Evolutionary conservation across 2,329 filamentous ascomycete species (phyloP), one percentile per base, ranked within the genome.

Genomic region (Fusarium domesticum): DNA sequence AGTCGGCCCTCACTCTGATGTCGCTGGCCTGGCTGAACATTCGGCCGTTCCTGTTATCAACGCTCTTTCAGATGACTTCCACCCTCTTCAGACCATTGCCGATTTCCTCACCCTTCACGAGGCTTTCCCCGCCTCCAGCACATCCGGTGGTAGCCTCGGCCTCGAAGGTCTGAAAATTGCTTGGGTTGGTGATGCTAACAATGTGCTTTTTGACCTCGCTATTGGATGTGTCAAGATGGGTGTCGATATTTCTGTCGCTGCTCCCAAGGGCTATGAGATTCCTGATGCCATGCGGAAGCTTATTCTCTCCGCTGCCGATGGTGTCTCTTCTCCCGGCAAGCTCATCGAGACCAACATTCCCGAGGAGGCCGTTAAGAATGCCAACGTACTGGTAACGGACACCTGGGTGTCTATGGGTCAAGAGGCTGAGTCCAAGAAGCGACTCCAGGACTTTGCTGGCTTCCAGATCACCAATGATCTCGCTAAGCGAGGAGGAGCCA

Each of bases 331-430:
- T 1, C 75, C 84, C 2, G 87, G 87, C 14, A 83, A 77, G 56
- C 75, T 96, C 25, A 72, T 70, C 5, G 86, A 95, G 68, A 95
- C 89, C 1, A 85, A 77, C 17, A 73, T 86, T 1, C 93, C 92
- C 0, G 88, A 93, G 64, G 88, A 95, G 61, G 93, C 79, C 5
- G 83, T 96, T 63, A 87, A 87, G 71, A 74, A 84, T 53, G 92
- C 93, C 3, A 86, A 98, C 64, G 79, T 97, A 41, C 74, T 98
- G 45, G 90, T 97, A 17, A 98, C 93, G 1, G 93, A 98, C 63
- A 98, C 93, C 1, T 98, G 93, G 93, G 81, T 98, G 23, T 95
- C 89, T 2, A 98, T 98, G 93, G 93, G 93, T 36, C 92, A 97
- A 69, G 93, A 98, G 68, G 81, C 81, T 44, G 93, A 98, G 69